A percentile compares a stretch with the other conserved stretches of the same genome.
Conservation (phyloP, 1,284 basidiomycete genomes). For the Xerocomus tenax region DNA sequence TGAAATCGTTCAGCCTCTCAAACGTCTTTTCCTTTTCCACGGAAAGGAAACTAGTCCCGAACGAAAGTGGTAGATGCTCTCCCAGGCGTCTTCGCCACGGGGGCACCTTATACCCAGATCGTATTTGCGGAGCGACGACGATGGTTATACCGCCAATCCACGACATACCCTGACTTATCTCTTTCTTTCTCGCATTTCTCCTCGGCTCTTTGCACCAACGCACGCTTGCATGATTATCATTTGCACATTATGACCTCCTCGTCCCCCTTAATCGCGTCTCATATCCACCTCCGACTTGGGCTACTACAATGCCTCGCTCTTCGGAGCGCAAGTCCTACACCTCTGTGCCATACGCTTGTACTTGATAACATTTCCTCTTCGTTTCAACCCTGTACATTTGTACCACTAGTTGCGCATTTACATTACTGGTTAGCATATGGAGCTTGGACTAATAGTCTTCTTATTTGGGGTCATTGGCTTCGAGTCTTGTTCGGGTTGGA, state of each 20-base stretch:
- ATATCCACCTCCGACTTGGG: conserved; percentile 15
- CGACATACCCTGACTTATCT: conserved; percentile 33
- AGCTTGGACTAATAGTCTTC: conserved; percentile 28
- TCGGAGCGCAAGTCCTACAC: conserved; percentile 1
- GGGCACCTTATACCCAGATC: conserved; percentile 26
- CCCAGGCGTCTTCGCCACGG: conserved; percentile 11
- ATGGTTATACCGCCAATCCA: conserved; percentile 29
- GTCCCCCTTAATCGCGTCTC: conserved; percentile 28
- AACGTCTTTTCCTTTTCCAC: conserved; percentile 46
- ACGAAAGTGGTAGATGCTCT: conserved; percentile 25
- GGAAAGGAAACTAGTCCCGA: conserved; percentile 27
- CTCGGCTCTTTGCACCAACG: conserved; percentile 18
- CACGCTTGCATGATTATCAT: conserved; percentile 25
- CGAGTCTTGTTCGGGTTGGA: conserved; percentile 26
- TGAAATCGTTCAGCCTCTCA: conserved; percentile 39
- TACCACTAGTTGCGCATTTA: conserved; percentile 31
- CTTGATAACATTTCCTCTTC: conserved; percentile 26
- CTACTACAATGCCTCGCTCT: neutral
- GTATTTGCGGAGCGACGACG: conserved; percentile 24
- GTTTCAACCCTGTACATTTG: conserved; percentile 29
- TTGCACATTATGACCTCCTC: conserved; percentile 26
- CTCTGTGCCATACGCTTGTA: conserved; percentile 32
- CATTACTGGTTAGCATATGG: conserved; percentile 30
- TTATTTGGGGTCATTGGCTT: conserved; percentile 23
- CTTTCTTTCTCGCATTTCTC: conserved; percentile 18